Conservation (phyloP, 2,329 filamentous ascomycete genomes). For the Beauveria pseudobassiana region DNA sequence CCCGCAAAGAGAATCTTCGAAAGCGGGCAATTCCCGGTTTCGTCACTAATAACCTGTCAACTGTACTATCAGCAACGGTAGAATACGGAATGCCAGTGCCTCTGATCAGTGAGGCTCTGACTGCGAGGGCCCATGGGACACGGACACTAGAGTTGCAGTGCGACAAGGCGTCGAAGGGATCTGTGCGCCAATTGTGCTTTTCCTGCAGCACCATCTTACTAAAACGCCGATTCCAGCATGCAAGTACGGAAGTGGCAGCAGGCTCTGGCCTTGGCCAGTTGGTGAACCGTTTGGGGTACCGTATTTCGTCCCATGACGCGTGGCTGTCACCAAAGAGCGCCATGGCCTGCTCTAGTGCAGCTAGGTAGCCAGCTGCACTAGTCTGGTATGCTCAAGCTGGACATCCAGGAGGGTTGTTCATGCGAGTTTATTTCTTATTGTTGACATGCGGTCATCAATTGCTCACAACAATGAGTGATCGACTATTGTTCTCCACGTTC, state of each 20-base stretch:
- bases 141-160: slow-evolving; percentile 4
- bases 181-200: not conserved
- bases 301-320: slow-evolving; percentile 8
- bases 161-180: slow-evolving; percentile 4
- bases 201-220: not conserved
- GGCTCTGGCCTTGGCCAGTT: not conserved
- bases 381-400: not conserved
- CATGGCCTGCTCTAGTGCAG: not conserved
- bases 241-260: not conserved
- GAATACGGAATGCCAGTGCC: not conserved
- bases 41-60: not conserved
- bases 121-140: not conserved
- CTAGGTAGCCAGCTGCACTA: not conserved
- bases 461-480: not conserved
- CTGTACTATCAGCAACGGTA: not conserved
- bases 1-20: not conserved
- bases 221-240: not conserved
- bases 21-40: not conserved
- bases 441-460: not conserved
- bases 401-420: not conserved
- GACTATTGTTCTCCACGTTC: slow-evolving; percentile 1
- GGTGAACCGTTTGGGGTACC: not conserved
- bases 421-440: not conserved
- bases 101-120: not conserved
- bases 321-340: not conserved